Percentiles rank a stretch among this genome's conserved stretches.
Conservation (phyloP, 2,329 filamentous ascomycete genomes). For the Magnaporthales sp. region DNA sequence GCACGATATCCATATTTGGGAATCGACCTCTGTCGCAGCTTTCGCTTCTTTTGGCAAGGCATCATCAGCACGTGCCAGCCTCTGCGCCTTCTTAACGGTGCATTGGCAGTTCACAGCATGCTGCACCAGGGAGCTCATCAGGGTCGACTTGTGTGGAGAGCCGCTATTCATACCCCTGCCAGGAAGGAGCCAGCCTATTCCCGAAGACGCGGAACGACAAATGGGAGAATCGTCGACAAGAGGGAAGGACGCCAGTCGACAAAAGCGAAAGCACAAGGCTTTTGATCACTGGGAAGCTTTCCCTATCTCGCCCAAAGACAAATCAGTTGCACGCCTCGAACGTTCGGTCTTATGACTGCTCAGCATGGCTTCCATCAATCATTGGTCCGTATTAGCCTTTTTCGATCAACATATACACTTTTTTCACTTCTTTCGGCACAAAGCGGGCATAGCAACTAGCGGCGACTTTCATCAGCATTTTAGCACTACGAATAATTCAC, state of each 20-base stretch:
- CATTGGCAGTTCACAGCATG: neutral
- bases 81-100: conserved; percentile 22
- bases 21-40: conserved; percentile 36
- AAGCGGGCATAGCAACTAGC: neutral
- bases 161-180: neutral
- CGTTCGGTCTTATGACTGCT: neutral
- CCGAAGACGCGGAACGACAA: neutral
- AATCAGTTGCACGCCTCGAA: neutral
- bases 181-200: neutral
- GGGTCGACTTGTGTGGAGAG: neutral
- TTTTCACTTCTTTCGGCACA: neutral
- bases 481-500: neutral
- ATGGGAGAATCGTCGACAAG: neutral
- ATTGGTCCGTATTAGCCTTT: neutral
- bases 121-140: neutral
- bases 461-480: neutral
- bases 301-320: neutral
- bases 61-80: conserved; percentile 30
- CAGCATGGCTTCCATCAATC: neutral
- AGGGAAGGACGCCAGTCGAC: neutral
- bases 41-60: conserved; percentile 37
- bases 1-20: conserved; percentile 22
- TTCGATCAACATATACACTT: neutral
- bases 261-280: neutral
- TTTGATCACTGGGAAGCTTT: neutral